Percentiles rank a stretch among this genome's conserved stretches.
phyloP scores from a whole-genome alignment of 2,329 filamentous ascomycete species.

The Orbilia ellipsospora region DNA sequence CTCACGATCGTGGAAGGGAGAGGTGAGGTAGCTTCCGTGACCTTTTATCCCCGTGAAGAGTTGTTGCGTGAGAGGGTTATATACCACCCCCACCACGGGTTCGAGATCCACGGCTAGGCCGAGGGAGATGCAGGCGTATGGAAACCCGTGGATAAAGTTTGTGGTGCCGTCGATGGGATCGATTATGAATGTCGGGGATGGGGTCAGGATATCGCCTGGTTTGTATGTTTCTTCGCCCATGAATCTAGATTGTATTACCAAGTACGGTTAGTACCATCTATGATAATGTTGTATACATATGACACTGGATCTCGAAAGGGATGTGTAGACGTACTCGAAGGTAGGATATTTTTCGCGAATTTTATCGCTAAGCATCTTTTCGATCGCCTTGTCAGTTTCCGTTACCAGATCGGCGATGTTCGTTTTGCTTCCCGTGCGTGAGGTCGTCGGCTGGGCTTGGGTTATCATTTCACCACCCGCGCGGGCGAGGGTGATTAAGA shows the following conservation, averaged over 20 bases:
- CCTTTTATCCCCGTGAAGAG: slow-evolving; percentile 70
- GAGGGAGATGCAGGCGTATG: slow-evolving; percentile 70
- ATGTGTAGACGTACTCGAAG: slow-evolving; percentile 62
- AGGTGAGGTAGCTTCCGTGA: slow-evolving; percentile 66
- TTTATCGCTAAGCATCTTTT: slow-evolving; percentile 70
- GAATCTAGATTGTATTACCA: slow-evolving; percentile 61
- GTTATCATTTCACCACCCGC: slow-evolving; percentile 75
- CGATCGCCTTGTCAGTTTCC: slow-evolving; percentile 74
- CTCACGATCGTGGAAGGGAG: slow-evolving; percentile 34
- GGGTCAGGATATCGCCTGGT: slow-evolving; percentile 66
- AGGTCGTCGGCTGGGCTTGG: slow-evolving; percentile 70
- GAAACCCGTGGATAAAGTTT: slow-evolving; percentile 73
- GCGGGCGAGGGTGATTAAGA: slow-evolving; percentile 70
- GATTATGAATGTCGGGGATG: slow-evolving; percentile 70
- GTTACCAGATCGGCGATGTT: slow-evolving; percentile 77
- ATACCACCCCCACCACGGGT: slow-evolving; percentile 71
- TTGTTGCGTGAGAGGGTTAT: slow-evolving; percentile 70
- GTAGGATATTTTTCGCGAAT: slow-evolving; percentile 68
- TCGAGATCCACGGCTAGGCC: slow-evolving; percentile 67
- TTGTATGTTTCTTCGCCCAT: slow-evolving; percentile 73
- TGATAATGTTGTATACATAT: no score
- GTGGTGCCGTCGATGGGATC: slow-evolving; percentile 75
- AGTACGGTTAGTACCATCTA: background rate
- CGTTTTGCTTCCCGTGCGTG: slow-evolving; percentile 71
- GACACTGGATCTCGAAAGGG: background rate